These are phyloP conservation scores for Russula virescens DNA, from an alignment of 768 basidiomycete species.

Conservation along the genomic window DNA sequence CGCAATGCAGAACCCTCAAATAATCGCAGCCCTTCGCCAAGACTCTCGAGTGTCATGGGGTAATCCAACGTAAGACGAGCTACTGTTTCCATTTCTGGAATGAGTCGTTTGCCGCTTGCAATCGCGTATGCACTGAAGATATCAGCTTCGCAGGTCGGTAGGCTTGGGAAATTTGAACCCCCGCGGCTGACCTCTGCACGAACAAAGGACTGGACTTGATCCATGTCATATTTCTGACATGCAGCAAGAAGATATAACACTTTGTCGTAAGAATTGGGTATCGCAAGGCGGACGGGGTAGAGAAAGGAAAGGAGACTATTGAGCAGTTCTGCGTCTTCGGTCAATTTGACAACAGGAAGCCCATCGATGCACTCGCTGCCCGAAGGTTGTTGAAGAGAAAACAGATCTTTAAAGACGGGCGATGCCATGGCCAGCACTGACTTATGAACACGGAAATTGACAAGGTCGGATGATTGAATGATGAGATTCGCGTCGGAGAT, in stretches of 20 bases:
- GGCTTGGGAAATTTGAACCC: too few species aligned
- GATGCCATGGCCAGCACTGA: neutral
- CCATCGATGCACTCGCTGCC: neutral
- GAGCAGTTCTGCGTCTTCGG: constrained; percentile 1
- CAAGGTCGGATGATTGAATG: neutral
- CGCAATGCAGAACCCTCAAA: constrained; percentile 6
- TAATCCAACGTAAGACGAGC: neutral
- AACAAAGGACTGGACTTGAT: neutral
- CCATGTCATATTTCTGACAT: constrained; percentile 11
- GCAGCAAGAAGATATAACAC: constrained; percentile 4
- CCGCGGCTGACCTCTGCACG: neutral
- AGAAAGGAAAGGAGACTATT: constrained; percentile 5
- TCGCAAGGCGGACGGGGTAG: neutral
- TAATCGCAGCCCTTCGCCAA: neutral
- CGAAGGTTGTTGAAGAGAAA: constrained; percentile 1
- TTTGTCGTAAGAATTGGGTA: neutral
- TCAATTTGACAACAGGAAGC: neutral
- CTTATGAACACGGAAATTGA: neutral
- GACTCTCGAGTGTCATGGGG: neutral
- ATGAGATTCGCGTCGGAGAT: neutral
- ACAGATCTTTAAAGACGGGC: neutral
- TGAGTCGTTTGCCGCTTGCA: neutral
- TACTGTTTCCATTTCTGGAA: neutral
- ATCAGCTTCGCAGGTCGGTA: neutral
- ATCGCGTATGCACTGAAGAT: constrained; percentile 1